Percentiles rank a stretch among this genome's conserved stretches.
phyloP scores from a whole-genome alignment of 306 rosid species.

The Prosopis cineraria region DNA sequence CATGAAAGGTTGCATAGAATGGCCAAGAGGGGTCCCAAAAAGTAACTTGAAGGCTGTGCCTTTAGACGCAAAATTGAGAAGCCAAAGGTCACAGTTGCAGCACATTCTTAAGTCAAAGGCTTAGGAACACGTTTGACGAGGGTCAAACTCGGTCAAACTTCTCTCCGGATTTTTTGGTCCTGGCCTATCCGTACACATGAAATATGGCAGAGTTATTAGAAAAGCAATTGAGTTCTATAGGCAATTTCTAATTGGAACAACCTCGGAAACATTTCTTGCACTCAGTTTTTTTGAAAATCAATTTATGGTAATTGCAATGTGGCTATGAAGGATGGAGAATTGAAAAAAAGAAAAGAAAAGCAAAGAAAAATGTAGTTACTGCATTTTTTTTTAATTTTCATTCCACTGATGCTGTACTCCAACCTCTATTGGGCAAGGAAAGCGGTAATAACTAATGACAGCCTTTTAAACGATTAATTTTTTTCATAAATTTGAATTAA shows the following conservation, averaged over 20 bases:
- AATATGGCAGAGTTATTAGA: too few species aligned
- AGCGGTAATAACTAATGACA: too few species aligned
- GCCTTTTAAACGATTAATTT: too few species aligned
- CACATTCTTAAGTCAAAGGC: constrained; percentile 51
- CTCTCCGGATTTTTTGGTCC: too few species aligned
- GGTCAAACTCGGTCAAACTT: too few species aligned
- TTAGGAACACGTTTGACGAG: constrained; percentile 7
- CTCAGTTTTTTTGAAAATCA: not conserved
- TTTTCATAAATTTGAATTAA: too few species aligned
- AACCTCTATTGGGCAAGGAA: too few species aligned
- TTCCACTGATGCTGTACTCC: not conserved
- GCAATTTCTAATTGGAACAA: not conserved
- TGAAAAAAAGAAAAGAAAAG: too few species aligned
- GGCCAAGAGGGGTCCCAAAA: constrained; percentile 55
- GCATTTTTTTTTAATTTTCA: not conserved
- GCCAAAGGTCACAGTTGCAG: constrained; percentile 62
- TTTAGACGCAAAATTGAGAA: constrained; percentile 56
- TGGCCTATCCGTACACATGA: too few species aligned
- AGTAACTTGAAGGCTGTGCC: constrained; percentile 40
- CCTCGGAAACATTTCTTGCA: not conserved
- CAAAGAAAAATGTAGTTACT: too few species aligned
- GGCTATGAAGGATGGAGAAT: not conserved
- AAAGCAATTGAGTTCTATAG: too few species aligned
- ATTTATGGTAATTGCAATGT: not conserved
- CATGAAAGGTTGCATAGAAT: constrained; percentile 63